phyloP scores from a whole-genome alignment of 2,329 filamentous ascomycete genomes.

The Nannizzia gypsea region DNA sequence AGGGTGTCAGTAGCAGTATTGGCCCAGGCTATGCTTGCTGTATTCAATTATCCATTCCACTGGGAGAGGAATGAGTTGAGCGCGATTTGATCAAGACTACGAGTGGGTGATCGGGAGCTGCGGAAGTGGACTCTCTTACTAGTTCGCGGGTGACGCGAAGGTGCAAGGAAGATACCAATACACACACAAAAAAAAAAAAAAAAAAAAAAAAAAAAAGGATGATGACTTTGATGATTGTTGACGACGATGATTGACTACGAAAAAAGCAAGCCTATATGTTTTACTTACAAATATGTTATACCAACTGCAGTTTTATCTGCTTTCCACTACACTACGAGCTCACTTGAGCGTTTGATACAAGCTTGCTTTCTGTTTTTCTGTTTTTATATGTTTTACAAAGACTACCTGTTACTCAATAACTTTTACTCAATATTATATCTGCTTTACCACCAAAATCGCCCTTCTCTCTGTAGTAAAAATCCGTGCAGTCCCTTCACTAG shows the following conservation, averaged over 20 bases:
- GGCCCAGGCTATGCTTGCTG: background rate
- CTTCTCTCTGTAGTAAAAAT: too few relatives aligned
- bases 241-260: background rate
- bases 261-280: background rate
- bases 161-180: background rate
- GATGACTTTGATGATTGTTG: background rate
- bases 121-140: background rate
- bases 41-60: background rate
- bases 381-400: too few relatives aligned
- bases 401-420: background rate
- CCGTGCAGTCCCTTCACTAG: too few relatives aligned
- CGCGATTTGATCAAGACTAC: background rate
- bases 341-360: background rate
- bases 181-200: background rate
- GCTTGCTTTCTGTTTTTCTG: background rate
- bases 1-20: background rate
- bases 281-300: background rate
- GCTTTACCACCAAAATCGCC: background rate
- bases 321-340: background rate
- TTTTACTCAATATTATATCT: background rate
- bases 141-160: background rate
- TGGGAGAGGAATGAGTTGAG: slow-evolving; percentile 1
- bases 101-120: background rate
- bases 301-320: background rate
- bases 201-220: background rate